Percentiles rank a stretch among this genome's conserved stretches.
phyloP scores from a whole-genome alignment of 2,329 filamentous ascomycete species.

The Davidsoniella virescens region DNA sequence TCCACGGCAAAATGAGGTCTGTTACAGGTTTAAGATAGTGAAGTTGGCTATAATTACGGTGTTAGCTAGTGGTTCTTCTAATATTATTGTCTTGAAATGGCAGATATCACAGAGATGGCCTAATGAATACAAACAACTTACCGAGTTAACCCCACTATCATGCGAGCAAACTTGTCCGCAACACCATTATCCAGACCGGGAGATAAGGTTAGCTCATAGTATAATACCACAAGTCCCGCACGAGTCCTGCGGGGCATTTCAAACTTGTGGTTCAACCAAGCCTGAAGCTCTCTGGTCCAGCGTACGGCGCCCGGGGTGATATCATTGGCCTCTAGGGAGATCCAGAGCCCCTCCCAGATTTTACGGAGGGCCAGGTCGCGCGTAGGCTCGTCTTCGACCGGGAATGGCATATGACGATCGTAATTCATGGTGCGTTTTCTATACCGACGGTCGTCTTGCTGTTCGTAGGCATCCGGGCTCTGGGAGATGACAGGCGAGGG shows the following conservation, averaged over 20 bases:
- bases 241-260: conserved; percentile 77
- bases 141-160: conserved; percentile 95
- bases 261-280: conserved; percentile 94
- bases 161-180: conserved; percentile 82
- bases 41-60: neutral
- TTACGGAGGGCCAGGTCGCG: conserved; percentile 66
- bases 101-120: neutral
- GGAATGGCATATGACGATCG: conserved; percentile 76
- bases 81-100: neutral
- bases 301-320: conserved; percentile 87
- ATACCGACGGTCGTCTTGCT: conserved; percentile 31
- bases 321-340: conserved; percentile 79
- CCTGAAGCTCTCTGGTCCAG: conserved; percentile 91
- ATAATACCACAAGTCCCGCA: conserved; percentile 71
- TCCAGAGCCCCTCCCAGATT: conserved; percentile 87
- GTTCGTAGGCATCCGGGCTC: neutral
- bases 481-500: neutral
- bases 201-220: conserved; percentile 83
- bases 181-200: conserved; percentile 72
- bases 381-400: conserved; percentile 63
- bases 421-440: conserved; percentile 88
- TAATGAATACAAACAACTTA: conserved; percentile 27
- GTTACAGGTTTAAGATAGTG: conserved; percentile 85
- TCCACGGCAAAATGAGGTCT: conserved; percentile 87
- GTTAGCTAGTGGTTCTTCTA: neutral